Base-by-base conservation (phyloP, 495 filamentous ascomycete genomes). In the Immersiella caudata region DNA sequence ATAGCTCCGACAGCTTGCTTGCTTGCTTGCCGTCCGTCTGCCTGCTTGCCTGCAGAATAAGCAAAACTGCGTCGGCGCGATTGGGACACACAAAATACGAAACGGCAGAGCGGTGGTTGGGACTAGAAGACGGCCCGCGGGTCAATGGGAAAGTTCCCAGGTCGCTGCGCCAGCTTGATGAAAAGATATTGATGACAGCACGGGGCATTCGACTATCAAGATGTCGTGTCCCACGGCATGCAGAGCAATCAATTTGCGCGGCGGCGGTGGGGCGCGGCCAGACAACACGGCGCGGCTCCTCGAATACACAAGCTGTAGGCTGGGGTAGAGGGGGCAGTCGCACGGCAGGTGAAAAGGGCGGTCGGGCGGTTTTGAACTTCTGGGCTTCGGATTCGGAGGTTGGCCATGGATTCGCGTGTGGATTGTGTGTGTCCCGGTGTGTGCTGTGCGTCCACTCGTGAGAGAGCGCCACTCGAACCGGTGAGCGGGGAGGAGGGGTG, bases 121-220 rank as follows among this genome's bases (percentile, higher is more conserved):
- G 49, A 56, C 18, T 54, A 67, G 46, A 36, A 65, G 68, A 57
- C 65, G 70, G 62, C 61, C 54, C 27, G 65, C 67, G 67, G 66
- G 29, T 68, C 60, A 67, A 70, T 66, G 59, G 29, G 25, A 56
- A 60, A 24, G 16, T 58, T 24, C 59, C 56, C 64, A 52, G 33
- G 33, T 65, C 18, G 54, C 65, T 66, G 68, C 64, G 26, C 57
- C 69, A 69, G 54, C 62, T 72, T 67, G 72, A 72, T 68, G 72
- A 72, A 70, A 62, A 62, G 26, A 70, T 62, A 69, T 69, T 69
- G 66, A 65, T 59, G 66, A 67, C 69, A 40, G 59, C 46, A 29
- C 20, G n/a, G 22, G 9, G 36, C 46, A 50, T 22, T 63, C 46
- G 33, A 62, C 50, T 67, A 68, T 66, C 62, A 62, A 29, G 55